Evolutionary conservation across 257 asterid genomes (phyloP).

Genomic region (Mitragyna speciosa): DNA sequence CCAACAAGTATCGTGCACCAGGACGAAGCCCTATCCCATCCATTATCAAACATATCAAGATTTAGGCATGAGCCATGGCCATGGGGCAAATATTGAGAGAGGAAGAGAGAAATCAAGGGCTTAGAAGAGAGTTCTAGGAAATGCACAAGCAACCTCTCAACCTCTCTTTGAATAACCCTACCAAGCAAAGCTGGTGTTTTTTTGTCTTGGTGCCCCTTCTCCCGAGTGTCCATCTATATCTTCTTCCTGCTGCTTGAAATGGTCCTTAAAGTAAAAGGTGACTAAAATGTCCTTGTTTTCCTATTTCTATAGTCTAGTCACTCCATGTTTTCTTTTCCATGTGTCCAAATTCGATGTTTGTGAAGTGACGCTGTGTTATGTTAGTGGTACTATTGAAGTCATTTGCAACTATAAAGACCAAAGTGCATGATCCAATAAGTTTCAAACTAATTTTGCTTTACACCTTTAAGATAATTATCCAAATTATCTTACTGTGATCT

Average conservation of each 20-base stretch:
- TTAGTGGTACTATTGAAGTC: neutral
- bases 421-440: neutral
- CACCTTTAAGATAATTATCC: neutral
- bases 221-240: conserved; percentile 14
- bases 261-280: conserved; percentile 3
- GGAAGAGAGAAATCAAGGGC: neutral
- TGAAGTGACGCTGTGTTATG: neutral
- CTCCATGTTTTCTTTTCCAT: neutral
- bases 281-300: neutral
- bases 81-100: conserved; percentile 11
- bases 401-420: neutral
- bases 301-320: neutral
- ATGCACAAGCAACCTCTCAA: neutral
- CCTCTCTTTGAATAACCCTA: conserved; percentile 39
- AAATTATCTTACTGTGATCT: too few species aligned
- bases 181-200: conserved; percentile 35
- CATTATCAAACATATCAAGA: conserved; percentile 24
- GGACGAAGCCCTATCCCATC: conserved; percentile 38
- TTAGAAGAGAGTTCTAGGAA: neutral
- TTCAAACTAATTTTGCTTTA: neutral
- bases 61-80: conserved; percentile 11
- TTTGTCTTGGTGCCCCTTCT: conserved; percentile 41
- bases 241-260: conserved; percentile 4
- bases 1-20: conserved; percentile 73
- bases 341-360: neutral